A percentile compares a stretch with the other conserved stretches of the same genome.
phyloP scores from a whole-genome alignment of 1,284 basidiomycete species.

The Earliella scabrosa region DNA sequence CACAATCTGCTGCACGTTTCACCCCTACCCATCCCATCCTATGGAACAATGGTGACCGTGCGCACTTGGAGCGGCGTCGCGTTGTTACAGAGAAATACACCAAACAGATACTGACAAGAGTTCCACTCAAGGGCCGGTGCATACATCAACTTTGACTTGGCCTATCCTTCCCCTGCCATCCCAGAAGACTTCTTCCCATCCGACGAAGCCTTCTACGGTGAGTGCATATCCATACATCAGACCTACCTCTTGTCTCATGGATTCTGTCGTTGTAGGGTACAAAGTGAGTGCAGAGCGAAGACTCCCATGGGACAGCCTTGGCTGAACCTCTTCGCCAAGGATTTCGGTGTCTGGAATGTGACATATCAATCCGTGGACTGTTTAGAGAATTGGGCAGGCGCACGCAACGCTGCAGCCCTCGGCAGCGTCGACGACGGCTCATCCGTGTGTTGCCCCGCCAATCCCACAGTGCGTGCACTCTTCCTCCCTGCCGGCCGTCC shows the following conservation, averaged over 20 bases:
- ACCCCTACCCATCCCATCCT: too few species aligned
- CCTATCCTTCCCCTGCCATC: conserved; percentile 74
- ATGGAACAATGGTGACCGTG: too few species aligned
- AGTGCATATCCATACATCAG: conserved; percentile 17
- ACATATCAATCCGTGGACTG: conserved; percentile 68
- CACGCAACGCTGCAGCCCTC: conserved; percentile 58
- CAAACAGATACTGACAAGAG: neutral
- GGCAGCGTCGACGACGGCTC: conserved; percentile 65
- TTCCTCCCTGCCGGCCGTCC: neutral
- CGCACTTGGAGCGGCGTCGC: too few species aligned
- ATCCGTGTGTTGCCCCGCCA: conserved; percentile 69
- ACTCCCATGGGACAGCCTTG: neutral
- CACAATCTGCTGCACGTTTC: neutral
- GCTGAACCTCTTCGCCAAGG: conserved; percentile 43
- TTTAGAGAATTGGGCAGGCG: conserved; percentile 61
- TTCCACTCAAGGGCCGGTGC: conserved; percentile 55
- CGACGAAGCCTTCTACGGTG: conserved; percentile 61
- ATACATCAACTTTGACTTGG: conserved; percentile 77
- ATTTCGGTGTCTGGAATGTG: conserved; percentile 85
- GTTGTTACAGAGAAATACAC: too few species aligned
- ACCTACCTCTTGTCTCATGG: neutral
- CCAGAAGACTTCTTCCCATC: conserved; percentile 75
- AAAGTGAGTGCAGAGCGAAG: conserved; percentile 37
- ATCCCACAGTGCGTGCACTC: conserved; percentile 55
- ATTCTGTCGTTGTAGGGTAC: conserved; percentile 39